Conservation (phyloP, 371 early-diverging fungal species). For the Mortierella polycephala region DNA sequence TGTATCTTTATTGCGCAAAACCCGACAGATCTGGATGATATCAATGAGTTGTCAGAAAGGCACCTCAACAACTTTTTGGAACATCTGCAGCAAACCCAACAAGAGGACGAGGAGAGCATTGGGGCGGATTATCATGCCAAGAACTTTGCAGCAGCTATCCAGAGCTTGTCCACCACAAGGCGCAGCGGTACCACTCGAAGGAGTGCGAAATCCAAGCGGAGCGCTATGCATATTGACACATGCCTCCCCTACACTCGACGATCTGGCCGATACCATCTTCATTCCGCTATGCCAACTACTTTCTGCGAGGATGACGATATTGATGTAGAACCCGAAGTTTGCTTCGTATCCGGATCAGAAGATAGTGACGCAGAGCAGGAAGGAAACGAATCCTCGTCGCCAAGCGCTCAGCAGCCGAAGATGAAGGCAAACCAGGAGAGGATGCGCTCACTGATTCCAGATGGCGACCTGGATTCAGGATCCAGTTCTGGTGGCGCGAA, state of each 20-base stretch:
- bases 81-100: conserved; percentile 32
- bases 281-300: conserved; percentile 26
- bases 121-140: conserved; percentile 48
- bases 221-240: conserved; percentile 2
- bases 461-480: too few species aligned
- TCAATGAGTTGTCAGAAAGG: conserved; percentile 47
- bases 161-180: conserved; percentile 15
- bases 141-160: conserved; percentile 40
- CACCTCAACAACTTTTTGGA: conserved; percentile 37
- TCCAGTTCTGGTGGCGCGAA: too few species aligned
- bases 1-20: conserved; percentile 77
- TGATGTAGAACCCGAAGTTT: conserved; percentile 49
- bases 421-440: too few species aligned
- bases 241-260: conserved; percentile 16
- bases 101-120: conserved; percentile 26
- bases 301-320: conserved; percentile 45
- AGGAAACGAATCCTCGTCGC: conserved; percentile 1
- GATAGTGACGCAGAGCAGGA: conserved; percentile 19
- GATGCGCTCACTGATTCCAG: too few species aligned
- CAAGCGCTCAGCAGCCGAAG: too few species aligned
- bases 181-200: conserved; percentile 12
- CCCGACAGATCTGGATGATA: conserved; percentile 64
- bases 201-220: conserved; percentile 12
- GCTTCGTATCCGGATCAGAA: conserved; percentile 34
- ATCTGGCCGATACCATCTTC: conserved; percentile 23